These are phyloP conservation scores for Trichosporon asahii DNA, from an alignment of 1,284 basidiomycete genomes.

Conservation along the genomic window DNA sequence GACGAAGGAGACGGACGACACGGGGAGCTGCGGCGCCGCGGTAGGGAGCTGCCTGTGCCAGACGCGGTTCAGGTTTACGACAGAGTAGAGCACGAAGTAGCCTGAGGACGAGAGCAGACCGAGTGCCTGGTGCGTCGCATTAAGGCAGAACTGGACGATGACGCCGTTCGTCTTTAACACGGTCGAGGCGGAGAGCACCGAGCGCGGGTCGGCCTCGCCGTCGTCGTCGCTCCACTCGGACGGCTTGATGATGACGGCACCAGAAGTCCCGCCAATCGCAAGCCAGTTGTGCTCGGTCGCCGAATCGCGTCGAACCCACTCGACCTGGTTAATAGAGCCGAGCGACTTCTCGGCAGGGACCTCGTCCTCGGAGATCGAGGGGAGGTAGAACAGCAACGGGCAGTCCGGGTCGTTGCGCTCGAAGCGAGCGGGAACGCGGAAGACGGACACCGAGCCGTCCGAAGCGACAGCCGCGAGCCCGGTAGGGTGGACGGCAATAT, in stretches of 20 bases:
- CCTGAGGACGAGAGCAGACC: slow-evolving; percentile 36
- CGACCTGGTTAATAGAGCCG: slow-evolving; percentile 32
- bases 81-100: slow-evolving; percentile 38
- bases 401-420: slow-evolving; percentile 32
- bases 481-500: slow-evolving; percentile 33
- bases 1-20: slow-evolving; percentile 37
- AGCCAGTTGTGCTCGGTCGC: slow-evolving; percentile 22
- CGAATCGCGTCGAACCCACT: slow-evolving; percentile 37
- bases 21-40: slow-evolving; percentile 18
- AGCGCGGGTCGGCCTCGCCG: slow-evolving; percentile 15
- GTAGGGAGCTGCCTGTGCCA: slow-evolving; percentile 44
- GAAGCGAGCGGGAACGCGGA: slow-evolving; percentile 34
- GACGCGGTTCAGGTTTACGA: slow-evolving; percentile 34
- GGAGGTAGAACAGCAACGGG: slow-evolving; percentile 25
- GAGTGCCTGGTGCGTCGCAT: slow-evolving; percentile 40
- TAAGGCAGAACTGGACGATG: slow-evolving; percentile 42
- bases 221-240: slow-evolving; percentile 12
- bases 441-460: slow-evolving; percentile 34
- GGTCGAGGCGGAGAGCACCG: slow-evolving; percentile 23
- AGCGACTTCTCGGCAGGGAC: slow-evolving; percentile 19
- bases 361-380: slow-evolving; percentile 9
- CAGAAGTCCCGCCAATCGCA: slow-evolving; percentile 37
- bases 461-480: slow-evolving; percentile 34
- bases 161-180: slow-evolving; percentile 38
- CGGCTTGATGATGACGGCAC: slow-evolving; percentile 37